phyloP scores from a whole-genome alignment of 306 rosid species.

The Vigna mungo region DNA sequence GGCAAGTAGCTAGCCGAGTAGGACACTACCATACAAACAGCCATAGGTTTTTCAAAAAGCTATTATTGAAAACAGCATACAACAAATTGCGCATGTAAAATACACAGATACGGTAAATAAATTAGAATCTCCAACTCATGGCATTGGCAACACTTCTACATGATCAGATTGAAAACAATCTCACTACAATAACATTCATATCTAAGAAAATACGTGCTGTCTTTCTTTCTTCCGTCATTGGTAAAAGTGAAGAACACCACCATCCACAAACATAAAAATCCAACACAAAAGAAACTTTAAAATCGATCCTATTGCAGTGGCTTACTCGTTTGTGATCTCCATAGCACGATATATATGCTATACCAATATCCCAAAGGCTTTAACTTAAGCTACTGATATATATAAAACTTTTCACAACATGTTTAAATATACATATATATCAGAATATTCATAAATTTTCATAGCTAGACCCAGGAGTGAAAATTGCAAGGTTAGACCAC shows the following conservation, averaged over 20 bases:
- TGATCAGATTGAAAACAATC: constrained; percentile 9
- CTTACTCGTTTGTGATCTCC: constrained; percentile 47
- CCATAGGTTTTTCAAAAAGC: constrained; percentile 11
- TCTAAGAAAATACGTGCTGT: constrained; percentile 15
- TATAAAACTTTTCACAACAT: constrained; percentile 44
- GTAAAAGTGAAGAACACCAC: constrained; percentile 39
- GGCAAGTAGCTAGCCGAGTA: constrained; percentile 40
- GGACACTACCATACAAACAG: constrained; percentile 33
- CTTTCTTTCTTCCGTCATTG: constrained; percentile 16
- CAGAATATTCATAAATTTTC: constrained; percentile 31
- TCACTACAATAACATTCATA: constrained; percentile 39
- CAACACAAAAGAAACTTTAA: constrained; percentile 35
- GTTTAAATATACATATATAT: constrained; percentile 38
- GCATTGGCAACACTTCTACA: constrained; percentile 3
- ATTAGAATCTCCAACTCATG: constrained; percentile 37
- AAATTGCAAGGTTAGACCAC: constrained; percentile 93
- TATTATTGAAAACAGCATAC: constrained; percentile 16
- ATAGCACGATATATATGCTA: constrained; percentile 37
- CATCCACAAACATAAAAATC: constrained; percentile 38
- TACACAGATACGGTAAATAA: constrained; percentile 22
- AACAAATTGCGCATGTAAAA: constrained; percentile 23
- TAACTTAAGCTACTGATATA: constrained; percentile 24
- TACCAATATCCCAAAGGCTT: constrained; percentile 31
- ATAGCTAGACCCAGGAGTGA: constrained; percentile 78
- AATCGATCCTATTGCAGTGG: constrained; percentile 43